Percentiles rank a stretch among this genome's conserved stretches.
phyloP scores from a whole-genome alignment of 2,329 filamentous ascomycete species.

The Penicillium capsulatum region DNA sequence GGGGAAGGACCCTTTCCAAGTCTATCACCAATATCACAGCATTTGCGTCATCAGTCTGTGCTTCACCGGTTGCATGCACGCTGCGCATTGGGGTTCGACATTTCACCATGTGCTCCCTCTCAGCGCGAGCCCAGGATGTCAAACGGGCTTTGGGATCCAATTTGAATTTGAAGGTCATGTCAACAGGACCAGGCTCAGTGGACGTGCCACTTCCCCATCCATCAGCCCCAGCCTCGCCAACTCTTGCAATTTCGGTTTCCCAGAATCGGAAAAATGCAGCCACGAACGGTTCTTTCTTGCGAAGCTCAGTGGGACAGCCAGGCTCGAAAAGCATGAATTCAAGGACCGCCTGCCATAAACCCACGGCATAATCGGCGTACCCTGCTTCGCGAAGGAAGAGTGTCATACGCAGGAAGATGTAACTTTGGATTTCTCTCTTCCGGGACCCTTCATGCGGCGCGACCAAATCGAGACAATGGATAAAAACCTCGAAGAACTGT shows the following conservation, averaged over 20 bases:
- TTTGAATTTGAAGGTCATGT: constrained; percentile 19
- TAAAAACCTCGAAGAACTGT: constrained; percentile 56
- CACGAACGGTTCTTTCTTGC: constrained; percentile 15
- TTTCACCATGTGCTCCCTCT: constrained; percentile 48
- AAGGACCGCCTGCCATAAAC: constrained; percentile 76
- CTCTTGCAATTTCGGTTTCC: constrained; percentile 75
- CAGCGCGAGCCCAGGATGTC: constrained; percentile 49
- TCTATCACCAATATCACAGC: constrained; percentile 77
- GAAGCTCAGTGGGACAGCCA: constrained; percentile 21
- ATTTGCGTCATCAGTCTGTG: constrained; percentile 68
- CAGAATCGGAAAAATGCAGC: constrained; percentile 68
- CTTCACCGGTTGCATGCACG: constrained; percentile 62
- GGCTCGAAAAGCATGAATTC: constrained; percentile 59
- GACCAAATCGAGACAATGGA: constrained; percentile 53
- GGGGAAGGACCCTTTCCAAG: constrained; percentile 58
- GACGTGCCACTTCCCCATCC: constrained; percentile 57
- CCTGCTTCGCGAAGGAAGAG: constrained; percentile 71
- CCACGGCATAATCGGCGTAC: constrained; percentile 70
- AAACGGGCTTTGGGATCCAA: constrained; percentile 34
- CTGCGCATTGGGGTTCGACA: constrained; percentile 66
- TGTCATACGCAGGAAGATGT: constrained; percentile 71
- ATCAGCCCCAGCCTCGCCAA: constrained; percentile 67
- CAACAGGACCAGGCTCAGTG: constrained; percentile 33
- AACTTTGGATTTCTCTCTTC: constrained; percentile 49
- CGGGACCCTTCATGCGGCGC: background rate